phyloP scores from a whole-genome alignment of 2,329 filamentous ascomycete genomes.

The Kalmusia sp. region DNA sequence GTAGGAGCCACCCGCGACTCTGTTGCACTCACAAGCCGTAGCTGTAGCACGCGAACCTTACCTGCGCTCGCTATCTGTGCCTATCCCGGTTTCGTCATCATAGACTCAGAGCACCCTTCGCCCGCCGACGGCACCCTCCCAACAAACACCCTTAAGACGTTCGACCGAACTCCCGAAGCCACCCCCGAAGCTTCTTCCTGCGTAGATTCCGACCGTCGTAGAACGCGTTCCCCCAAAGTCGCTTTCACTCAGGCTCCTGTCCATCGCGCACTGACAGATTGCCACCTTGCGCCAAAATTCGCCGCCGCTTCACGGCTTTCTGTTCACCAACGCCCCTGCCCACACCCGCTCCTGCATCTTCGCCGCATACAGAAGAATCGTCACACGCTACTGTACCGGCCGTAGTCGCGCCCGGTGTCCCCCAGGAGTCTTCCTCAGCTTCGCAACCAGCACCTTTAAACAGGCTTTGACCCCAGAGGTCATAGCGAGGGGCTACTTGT shows the following conservation, averaged over 20 bases:
- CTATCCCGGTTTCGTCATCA: slow-evolving; percentile 42
- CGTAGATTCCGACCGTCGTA: background rate
- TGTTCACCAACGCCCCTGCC: background rate
- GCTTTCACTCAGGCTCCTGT: slow-evolving; percentile 3
- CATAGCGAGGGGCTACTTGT: slow-evolving; percentile 83
- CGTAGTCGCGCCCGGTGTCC: slow-evolving; percentile 28
- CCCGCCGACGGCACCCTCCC: slow-evolving; percentile 18
- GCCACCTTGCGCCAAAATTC: slow-evolving; percentile 17
- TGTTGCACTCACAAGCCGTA: slow-evolving; percentile 25
- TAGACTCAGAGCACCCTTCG: slow-evolving; percentile 28
- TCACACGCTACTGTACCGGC: slow-evolving; percentile 32
- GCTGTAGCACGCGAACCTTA: slow-evolving; percentile 15
- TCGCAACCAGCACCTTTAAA: slow-evolving; percentile 77
- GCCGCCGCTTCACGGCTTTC: slow-evolving; percentile 4
- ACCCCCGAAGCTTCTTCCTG: background rate
- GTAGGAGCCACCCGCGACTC: slow-evolving; percentile 12
- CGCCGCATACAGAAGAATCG: slow-evolving; percentile 13
- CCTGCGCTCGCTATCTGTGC: slow-evolving; percentile 23
- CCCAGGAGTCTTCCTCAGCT: slow-evolving; percentile 54
- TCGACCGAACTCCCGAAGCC: background rate
- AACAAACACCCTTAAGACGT: slow-evolving; percentile 4
- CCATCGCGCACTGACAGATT: slow-evolving; percentile 8
- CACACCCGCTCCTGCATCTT: background rate
- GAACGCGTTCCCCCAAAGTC: background rate
- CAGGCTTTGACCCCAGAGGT: slow-evolving; percentile 85